Evolutionary conservation across 495 filamentous ascomycete genomes (phyloP), one percentile per base, ranked within the genome.

Genomic region (Trichoderma erinaceum): DNA sequence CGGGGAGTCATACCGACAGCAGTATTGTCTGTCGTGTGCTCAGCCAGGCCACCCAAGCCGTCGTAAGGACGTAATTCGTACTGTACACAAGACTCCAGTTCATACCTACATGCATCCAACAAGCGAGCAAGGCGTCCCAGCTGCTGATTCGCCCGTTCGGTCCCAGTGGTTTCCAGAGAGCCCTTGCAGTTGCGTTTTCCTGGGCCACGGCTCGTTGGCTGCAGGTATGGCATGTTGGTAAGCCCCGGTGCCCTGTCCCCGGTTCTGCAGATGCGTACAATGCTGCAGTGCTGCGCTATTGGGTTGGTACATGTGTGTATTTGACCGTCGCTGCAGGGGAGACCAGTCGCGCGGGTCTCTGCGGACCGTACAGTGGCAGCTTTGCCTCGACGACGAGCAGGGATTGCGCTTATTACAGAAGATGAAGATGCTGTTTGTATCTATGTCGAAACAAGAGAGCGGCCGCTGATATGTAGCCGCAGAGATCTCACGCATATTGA

Each of bases 201-300:
- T 5, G 23, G 23, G 15, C 25, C 15, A 61, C 11, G 27, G 56
- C 11, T 52, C 18, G 56, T 25, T 61, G 56, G 56, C 27, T 32
- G 56, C 27, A 12, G 56, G 16, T 13, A 21, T 61, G 4, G 27
- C 27, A 61, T 61, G 56, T 61, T 61, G 56, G 56, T 61, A 6
- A 61, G 56, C 56, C 35, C 56, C 56, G 27, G 56, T 61, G 56
- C 56, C 56, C 56, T 61, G 56, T 61, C n/a, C 56, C 56, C 27
- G 56, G 56, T 61, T 61, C 56, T 61, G 56, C 56, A 61, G 56
- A 61, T 61, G 56, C 56, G 16, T 11, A 4, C 44, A 48, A 38
- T 52, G 52, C 52, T 27, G 56, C 50, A 23, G 0, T 61, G 25
- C 23, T 16, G n/a, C 44, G 44, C 44, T 18, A 11, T 11, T 48